Evolutionary conservation across 306 rosid species (phyloP), one percentile per base, ranked within the genome.

Genomic region (Sicyos baderoa): DNA sequence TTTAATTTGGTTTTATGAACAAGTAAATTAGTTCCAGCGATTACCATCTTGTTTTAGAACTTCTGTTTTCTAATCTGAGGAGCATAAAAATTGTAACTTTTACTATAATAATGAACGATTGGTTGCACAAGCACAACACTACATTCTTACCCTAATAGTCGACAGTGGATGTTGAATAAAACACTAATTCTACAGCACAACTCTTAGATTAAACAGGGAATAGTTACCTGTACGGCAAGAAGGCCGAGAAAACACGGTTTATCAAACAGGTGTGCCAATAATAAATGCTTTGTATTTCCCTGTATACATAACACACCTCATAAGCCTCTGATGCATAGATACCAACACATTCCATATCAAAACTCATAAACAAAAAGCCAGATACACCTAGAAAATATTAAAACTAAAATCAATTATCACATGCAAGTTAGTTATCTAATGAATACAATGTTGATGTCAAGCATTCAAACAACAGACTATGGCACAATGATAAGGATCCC

Each of bases 171-270:
- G 13, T 51, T 45, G 35, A 32, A 42, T 64, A 22, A 69, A 14
- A 23, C 62, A 56, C 62, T 5, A 54, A 56, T 12, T 64, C 37
- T 21, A 44, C 54, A 19, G 70, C 12, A 19, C 37, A 17, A 21
- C 37, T 45, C 9, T 22, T 22, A 32, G 54, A 44, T 65, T 44
- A 18, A 66, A 47, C 17, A 47, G 13, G 16, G 11, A 44, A 66
- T 7, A 75, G 42, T 52, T 84, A 91, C 97, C 91, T 91, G 81
- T 19, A 91, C 79, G 32, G 97, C 96, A 75, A 91, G 93, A 72
- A 85, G 2, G 58, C 97, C 97, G 45, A 88, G 77, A 79, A 91
- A 91, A 81, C 96, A 91, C 4, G 97, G 97, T 68, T 91, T 91
- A 81, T 88, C 96, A 42, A 88, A 91, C 50, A 91, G 89, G 80